Evolutionary conservation across 352 stramenopile genomes (phyloP), one percentile per base, ranked within the genome.

Genomic region (Globisporangium canariense): DNA sequence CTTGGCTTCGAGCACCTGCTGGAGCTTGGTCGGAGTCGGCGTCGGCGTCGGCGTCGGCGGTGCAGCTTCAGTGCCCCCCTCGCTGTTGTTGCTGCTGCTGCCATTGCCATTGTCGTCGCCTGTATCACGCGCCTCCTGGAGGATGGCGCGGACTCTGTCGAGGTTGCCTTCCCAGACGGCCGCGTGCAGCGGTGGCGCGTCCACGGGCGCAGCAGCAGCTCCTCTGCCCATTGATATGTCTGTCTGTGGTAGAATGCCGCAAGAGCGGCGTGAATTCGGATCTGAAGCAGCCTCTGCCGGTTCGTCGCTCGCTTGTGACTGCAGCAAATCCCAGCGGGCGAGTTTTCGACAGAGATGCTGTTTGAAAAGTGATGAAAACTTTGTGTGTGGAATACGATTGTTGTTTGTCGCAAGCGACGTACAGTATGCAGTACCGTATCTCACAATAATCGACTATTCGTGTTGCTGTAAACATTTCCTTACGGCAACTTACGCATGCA

Each of bases 131-230:
- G 64, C 49, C 1, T 61, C 51, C 38, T 76, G 51, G 1, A 94
- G 68, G 0, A 92, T 30, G 20, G 43, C 32, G 5, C 69, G 65
- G 14, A 86, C 62, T 25, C 63, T 64, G 25, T 67, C 66, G 18
- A 79, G 49, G 60, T 89, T 75, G 45, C 86, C 86, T 40, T 89
- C 81, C 86, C 84, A 92, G 13, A 91, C 66, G 6, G 82, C 82
- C n/a, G 79, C 78, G 56, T 92, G 83, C 47, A 90, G 77, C 57
- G 70, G 71, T 20, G 75, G 74, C 36, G 51, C 57, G 32, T 62
- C 52, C 52, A 30, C 18, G 18, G n/a, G 46, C n/a, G 46, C 4
- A 36, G 4, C 4, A 36, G 32, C 32, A 14, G 46, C 18, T 25
- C 18, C 20, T 30, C n/a, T 52, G 43, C 43, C 43, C 43, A 49